Base-by-base conservation (phyloP, 164 flowering plant species). In the Amborella trichopoda region DNA sequence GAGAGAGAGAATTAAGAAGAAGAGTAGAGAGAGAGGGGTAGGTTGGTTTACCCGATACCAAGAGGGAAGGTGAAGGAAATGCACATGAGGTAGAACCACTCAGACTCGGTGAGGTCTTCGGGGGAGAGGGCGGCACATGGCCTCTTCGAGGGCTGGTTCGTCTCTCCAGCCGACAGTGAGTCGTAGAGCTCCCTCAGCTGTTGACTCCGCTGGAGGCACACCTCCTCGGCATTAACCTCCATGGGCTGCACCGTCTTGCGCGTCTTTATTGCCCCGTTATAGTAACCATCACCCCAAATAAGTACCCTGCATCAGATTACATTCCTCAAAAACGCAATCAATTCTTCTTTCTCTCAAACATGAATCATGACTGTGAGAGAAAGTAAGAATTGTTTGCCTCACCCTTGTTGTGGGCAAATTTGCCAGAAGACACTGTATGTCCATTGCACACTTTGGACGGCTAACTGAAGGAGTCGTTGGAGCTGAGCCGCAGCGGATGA, bases 51-150 rank as follows among this genome's bases (percentile, higher is more conserved):
- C 98, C 95, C 93, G 0, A 73, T 64, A 0, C 83, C 90, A 4
- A 80, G 89, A 45, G 83, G 75, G 38, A 87, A 91, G 40, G 93
- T 72, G 85, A 87, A 91, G 46, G 98, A 91, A 51, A 78, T 83
- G 44, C 96, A 91, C 96, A 91, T 91, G 40, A 91, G 70, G 41
- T 84, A 91, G 68, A 84, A 91, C 99, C 99, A 91, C 56, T 91
- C 98, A 3, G 94, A 68, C 60, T 86, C 98, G 10, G 94, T 91
- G 49, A 86, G 67, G 68, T 91, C 98, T 72, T 91, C 98, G 32
- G 96, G 96, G 19, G 94, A 87, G 49, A 91, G 55, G 9, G 99
- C 72, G 1, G 86, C 95, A 3, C 78, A 71, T 3, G 96, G 96
- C 49, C 95, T 64, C 25, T 83, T 48, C 3, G 75, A 54, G 0